Base-by-base conservation (phyloP, 2,329 filamentous ascomycete species). In the Aurifilum marmelostoma region DNA sequence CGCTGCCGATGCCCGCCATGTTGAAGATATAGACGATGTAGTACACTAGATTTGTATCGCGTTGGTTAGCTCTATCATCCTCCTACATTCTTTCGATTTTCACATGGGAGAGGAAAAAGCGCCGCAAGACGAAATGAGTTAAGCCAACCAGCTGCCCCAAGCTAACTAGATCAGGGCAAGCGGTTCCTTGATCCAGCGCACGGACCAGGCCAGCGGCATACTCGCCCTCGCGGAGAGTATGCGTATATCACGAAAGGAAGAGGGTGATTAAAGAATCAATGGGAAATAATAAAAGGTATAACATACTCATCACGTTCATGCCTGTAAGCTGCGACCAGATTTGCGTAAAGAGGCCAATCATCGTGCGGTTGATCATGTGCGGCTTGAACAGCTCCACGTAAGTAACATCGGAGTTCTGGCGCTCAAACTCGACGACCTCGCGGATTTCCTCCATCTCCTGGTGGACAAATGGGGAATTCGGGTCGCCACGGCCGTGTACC, bases 271-370 rank as follows among this genome's bases (percentile, higher is more conserved):
- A n/a, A n/a, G n/a, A n/a, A n/a, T n/a, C n/a, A n/a, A n/a, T n/a
- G n/a, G n/a, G n/a, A n/a, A n/a, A n/a, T n/a, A n/a, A n/a, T n/a
- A n/a, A n/a, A n/a, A 47, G 58, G 29, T 14, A 7, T 2, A 21
- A 61, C 80, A 73, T 72, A 87, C 89, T 71, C 91, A 88, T 90
- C 50, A 88, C 89, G 74, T 92, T 93, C 90, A 92, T 92, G 24
- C 91, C 91, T 0, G 90, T 92, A 62, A 93, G 79, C 76, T 94
- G 91, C 14, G 86, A 89, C 91, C 91, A 92, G 74, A 93, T 89
- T 79, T 93, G 91, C 1, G 85, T 90, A 76, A 91, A 92, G 56
- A 93, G 75, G 71, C 90, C 91, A 72, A 92, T 89, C 72, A 89
- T 82, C 11, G 90, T 91, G 39, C 91, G 87, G 79, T 92, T 91